Base-by-base conservation (phyloP, 2,329 filamentous ascomycete species). In the Magnaporthiopsis rhizophila region DNA sequence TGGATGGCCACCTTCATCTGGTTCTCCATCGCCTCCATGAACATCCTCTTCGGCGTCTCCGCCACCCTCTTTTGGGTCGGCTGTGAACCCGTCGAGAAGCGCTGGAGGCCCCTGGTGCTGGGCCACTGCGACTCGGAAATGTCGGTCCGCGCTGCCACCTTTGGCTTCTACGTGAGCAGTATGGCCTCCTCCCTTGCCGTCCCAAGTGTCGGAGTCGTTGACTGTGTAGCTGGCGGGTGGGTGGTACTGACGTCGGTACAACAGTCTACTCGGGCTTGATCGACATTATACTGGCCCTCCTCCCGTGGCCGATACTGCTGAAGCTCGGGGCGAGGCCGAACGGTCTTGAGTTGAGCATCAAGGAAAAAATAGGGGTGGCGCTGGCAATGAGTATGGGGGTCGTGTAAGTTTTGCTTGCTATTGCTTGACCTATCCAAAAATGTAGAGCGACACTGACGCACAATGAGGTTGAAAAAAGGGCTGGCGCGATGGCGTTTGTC, bases 281-380 rank as follows among this genome's bases (percentile, higher is more conserved):
- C 61, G 76, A 79, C 45, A 72, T 78, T n/a, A 69, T 76, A 24
- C 69, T 78, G 2, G 74, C 76, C 1, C 61, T 72, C 2, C 67
- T 78, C 28, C 76, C 77, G 1, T 79, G 76, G 76, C 65, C 71
- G 8, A 73, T 77, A 64, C 71, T 77, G 26, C 36, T 58, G 34
- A 63, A 63, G 57, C 38, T 58, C 57, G 32, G 36, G 62, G 45
- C 60, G n/a, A 58, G 53, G 1, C 11, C 34, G 3, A 70, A 70
- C 66, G 68, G 72, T 13, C 65, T 77, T 9, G 71, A 75, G 18
- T 77, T 78, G 69, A 72, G 69, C 30, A 71, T 68, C 38, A 74
- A 73, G 58, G 76, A 77, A 30, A 78, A 77, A 63, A 68, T 76
- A 28, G 71, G 73, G 4, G 72, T 78, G 12, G 72, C 72, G 1